A percentile compares a stretch with the other conserved stretches of the same genome.
Evolutionary conservation across 768 basidiomycete species (phyloP).

Genomic region (Suillus cothurnatus): DNA sequence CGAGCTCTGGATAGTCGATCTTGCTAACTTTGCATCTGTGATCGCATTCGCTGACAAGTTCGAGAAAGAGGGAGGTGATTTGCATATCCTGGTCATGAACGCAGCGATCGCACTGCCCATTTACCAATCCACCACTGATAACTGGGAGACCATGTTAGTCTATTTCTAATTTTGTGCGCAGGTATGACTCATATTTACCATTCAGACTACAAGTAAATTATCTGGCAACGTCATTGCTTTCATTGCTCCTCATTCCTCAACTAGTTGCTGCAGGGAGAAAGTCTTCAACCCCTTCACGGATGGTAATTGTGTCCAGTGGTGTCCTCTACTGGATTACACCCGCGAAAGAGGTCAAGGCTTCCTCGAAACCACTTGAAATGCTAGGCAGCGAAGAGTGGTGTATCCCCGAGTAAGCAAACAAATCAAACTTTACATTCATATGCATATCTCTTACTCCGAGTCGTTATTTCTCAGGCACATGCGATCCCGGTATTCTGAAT

Average conservation of each 20-base stretch:
- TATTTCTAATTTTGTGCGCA: background rate
- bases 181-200: background rate
- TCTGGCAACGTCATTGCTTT: conserved; percentile 34
- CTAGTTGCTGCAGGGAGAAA: conserved; percentile 28
- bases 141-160: conserved; percentile 48
- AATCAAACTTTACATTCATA: background rate
- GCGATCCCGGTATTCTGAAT: conserved; percentile 21
- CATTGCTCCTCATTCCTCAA: conserved; percentile 35
- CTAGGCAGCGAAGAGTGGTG: conserved; percentile 27
- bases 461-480: conserved; percentile 16
- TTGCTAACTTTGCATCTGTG: conserved; percentile 44
- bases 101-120: conserved; percentile 29
- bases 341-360: conserved; percentile 21
- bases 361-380: conserved; percentile 25
- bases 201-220: conserved; percentile 40
- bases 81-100: conserved; percentile 51
- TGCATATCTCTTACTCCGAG: background rate
- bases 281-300: conserved; percentile 23
- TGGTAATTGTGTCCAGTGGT: conserved; percentile 36
- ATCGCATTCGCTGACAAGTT: conserved; percentile 37
- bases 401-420: conserved; percentile 19
- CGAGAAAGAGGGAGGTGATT: conserved; percentile 17
- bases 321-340: conserved; percentile 24
- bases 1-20: conserved; percentile 45
- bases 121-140: conserved; percentile 38